These are phyloP conservation scores for Carex kokanica DNA, from an alignment of 176 grass and related monocot species.

Conservation along the genomic window DNA sequence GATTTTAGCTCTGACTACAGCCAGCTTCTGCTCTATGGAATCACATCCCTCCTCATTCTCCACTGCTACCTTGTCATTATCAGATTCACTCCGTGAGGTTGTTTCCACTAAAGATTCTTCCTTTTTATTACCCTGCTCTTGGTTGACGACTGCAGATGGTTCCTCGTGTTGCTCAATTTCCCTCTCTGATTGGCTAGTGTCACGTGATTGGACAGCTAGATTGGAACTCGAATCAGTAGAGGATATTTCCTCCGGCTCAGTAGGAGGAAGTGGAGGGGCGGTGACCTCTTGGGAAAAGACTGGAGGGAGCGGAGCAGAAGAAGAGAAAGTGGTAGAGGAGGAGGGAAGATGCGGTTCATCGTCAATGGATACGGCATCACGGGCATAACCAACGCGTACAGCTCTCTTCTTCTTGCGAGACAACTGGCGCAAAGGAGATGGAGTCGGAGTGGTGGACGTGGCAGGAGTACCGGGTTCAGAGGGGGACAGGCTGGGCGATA, in stretches of 20 bases:
- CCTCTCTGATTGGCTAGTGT: background rate
- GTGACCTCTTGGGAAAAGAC: background rate
- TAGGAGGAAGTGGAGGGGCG: background rate
- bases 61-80: background rate
- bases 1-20: constrained; percentile 60
- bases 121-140: constrained; percentile 1
- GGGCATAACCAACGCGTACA: constrained; percentile 86
- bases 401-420: constrained; percentile 95
- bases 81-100: background rate
- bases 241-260: constrained; percentile 4
- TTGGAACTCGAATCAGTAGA: constrained; percentile 20
- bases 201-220: background rate
- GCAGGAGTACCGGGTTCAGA: constrained; percentile 10
- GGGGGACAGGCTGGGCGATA: constrained; percentile 9
- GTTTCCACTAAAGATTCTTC: constrained; percentile 30
- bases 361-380: constrained; percentile 27
- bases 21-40: constrained; percentile 51
- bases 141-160: constrained; percentile 11
- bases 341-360: constrained; percentile 30
- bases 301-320: constrained; percentile 9
- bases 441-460: constrained; percentile 22
- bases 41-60: constrained; percentile 16
- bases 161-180: constrained; percentile 6
- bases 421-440: constrained; percentile 30
- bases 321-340: constrained; percentile 20